Base-by-base conservation (phyloP, 2,329 filamentous ascomycete genomes). In the Stagonosporopsis rhizophila region DNA sequence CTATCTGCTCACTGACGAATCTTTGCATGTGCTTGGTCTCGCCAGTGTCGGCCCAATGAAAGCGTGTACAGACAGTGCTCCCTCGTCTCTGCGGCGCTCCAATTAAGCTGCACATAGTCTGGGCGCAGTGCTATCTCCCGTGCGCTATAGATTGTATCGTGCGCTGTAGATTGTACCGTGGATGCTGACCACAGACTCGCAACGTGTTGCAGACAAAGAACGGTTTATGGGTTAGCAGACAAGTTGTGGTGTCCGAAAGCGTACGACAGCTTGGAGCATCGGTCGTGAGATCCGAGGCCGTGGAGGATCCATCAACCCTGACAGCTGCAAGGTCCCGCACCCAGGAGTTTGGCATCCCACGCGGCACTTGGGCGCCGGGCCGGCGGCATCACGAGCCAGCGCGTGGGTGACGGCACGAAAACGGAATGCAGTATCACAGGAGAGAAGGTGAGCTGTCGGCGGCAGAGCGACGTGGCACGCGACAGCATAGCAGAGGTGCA, bases 261-360 rank as follows among this genome's bases (percentile, higher is more conserved):
- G 30, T 9, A 30, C 28, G 5, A 12, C 28, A 30, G n/a, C n/a
- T n/a, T n/a, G n/a, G 30, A 32, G 12, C 6, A 6, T 32, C 22
- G n/a, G 25, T 17, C 12, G 6, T 8, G 17, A 30, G 15, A 15
- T n/a, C 34, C 44, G 25, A 39, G 25, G 23, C 3, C 3, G 9
- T 47, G 44, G 40, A 35, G 12, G 38, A n/a, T 38, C 12, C 1
- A 48, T 20, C 17, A 9, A 32, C 30, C 30, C 30, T 32, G 22
- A 35, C 37, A 48, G 52, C 40, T 56, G 53, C 53, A 56, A 40
- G 53, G 39, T 56, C 53, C 53, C 53, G 53, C 35, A n/a, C 19
- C 17, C 9, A 17, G 20, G 28, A 22, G 14, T 27, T 41, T 28
- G 20, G 49, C 35, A 40, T 15, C 20, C 28, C 22, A 35, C 20